Percentiles rank a stretch among this genome's conserved stretches.
Conservation (phyloP, 2,329 filamentous ascomycete species). For the Fusarium decemcellulare region DNA sequence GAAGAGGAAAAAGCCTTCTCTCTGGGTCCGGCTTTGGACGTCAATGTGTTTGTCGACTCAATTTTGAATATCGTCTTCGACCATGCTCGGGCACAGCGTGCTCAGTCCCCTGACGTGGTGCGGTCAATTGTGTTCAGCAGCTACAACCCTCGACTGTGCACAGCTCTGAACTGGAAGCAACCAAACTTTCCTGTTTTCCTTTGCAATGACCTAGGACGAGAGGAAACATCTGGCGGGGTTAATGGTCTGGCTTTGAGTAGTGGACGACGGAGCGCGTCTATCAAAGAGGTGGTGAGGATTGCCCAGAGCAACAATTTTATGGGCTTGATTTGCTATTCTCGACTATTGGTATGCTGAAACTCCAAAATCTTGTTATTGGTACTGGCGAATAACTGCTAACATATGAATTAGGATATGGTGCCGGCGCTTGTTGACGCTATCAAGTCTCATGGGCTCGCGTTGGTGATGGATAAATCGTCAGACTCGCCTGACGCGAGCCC, state of each 20-base stretch:
- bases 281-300: conserved; percentile 95
- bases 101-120: conserved; percentile 77
- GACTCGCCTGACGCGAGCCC: conserved; percentile 60
- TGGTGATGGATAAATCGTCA: conserved; percentile 89
- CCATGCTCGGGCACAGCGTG: conserved; percentile 80
- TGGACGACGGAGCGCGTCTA: conserved; percentile 83
- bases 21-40: conserved; percentile 82
- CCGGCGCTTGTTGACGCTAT: conserved; percentile 93
- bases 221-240: conserved; percentile 58
- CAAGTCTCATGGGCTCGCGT: conserved; percentile 92
- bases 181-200: conserved; percentile 97
- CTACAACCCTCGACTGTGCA: conserved; percentile 91
- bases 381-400: background rate
- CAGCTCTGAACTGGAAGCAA: conserved; percentile 98
- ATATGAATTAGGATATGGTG: conserved; percentile 80
- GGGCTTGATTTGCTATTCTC: conserved; percentile 92
- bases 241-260: conserved; percentile 63
- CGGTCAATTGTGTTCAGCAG: conserved; percentile 95
- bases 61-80: conserved; percentile 91
- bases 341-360: conserved; percentile 78
- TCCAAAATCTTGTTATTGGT: background rate
- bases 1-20: conserved; percentile 79
- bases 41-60: conserved; percentile 89
- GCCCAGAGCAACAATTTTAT: conserved; percentile 98
- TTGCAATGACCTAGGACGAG: conserved; percentile 89